Conservation (phyloP, 257 asterid genomes). For the Forsythia viridissima region DNA sequence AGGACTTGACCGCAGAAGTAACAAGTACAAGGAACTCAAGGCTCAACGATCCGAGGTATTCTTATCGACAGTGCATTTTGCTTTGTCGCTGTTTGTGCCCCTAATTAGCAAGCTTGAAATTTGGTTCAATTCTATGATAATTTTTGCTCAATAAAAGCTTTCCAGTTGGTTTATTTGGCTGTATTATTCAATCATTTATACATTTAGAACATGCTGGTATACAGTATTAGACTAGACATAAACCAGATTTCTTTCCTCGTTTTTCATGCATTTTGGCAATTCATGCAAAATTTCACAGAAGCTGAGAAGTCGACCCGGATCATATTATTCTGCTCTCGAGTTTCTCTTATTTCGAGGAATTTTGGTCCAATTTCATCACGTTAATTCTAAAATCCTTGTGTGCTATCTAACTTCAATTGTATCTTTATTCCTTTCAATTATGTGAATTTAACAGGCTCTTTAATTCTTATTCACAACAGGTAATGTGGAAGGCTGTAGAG, state of each 20-base stretch:
- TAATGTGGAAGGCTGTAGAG: constrained; percentile 94
- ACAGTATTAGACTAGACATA: no score
- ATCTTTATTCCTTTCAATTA: background rate
- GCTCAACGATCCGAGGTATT: constrained; percentile 82
- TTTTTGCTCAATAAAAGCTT: background rate
- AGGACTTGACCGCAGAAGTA: constrained; percentile 83
- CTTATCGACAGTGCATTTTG: background rate
- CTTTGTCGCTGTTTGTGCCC: background rate
- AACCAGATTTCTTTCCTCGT: no score
- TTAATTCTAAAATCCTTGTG: no score
- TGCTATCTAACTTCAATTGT: no score
- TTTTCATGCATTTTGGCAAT: no score
- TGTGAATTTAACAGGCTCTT: background rate
- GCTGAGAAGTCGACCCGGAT: no score
- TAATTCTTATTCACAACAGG: constrained; percentile 36
- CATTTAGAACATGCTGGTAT: background rate
- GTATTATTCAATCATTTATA: no score
- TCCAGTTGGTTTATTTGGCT: background rate
- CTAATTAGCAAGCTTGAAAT: background rate
- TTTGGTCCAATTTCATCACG: no score
- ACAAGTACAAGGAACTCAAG: constrained; percentile 86
- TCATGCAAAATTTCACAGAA: no score
- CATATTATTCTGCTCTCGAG: no score
- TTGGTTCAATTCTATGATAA: background rate
- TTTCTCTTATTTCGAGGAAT: no score